These are phyloP conservation scores for Symbiodinium pilosum DNA, from an alignment of 73 alveolate genomes.

Conservation along the genomic window DNA sequence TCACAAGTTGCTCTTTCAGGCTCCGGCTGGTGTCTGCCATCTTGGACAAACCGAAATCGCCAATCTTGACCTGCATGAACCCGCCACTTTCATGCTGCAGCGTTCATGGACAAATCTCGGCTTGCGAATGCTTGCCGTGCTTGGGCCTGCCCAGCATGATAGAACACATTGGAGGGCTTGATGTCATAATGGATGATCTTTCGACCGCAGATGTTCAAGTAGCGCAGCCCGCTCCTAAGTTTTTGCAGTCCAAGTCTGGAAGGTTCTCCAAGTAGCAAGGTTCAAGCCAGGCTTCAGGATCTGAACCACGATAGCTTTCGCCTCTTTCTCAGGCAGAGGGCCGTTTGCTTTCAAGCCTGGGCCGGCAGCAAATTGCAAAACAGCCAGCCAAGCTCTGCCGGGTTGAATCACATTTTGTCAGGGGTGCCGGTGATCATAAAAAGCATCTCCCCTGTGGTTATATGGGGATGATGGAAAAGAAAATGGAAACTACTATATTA, in stretches of 20 bases:
- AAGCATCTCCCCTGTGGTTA: too few species aligned
- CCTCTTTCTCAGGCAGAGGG: slow-evolving; percentile 82
- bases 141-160: slow-evolving; percentile 76
- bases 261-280: too few species aligned
- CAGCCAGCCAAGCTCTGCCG: too few species aligned
- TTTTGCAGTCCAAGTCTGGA: background rate
- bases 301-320: slow-evolving; percentile 58
- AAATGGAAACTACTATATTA: too few species aligned
- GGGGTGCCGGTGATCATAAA: too few species aligned
- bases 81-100: background rate
- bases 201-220: slow-evolving; percentile 41
- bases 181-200: slow-evolving; percentile 93
- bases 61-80: slow-evolving; percentile 50
- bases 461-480: too few species aligned
- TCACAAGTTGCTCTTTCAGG: background rate
- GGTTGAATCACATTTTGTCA: too few species aligned
- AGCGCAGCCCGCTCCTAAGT: slow-evolving; percentile 76
- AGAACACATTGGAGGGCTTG: slow-evolving; percentile 83
- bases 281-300: slow-evolving; percentile 18
- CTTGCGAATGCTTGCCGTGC: background rate
- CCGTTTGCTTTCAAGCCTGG: slow-evolving; percentile 56
- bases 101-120: background rate
- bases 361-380: background rate
- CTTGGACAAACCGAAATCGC: slow-evolving; percentile 91
- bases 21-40: slow-evolving; percentile 36